Evolutionary conservation across 495 filamentous ascomycete species (phyloP), one percentile per base, ranked within the genome.

Genomic region (Podospora didyma): DNA sequence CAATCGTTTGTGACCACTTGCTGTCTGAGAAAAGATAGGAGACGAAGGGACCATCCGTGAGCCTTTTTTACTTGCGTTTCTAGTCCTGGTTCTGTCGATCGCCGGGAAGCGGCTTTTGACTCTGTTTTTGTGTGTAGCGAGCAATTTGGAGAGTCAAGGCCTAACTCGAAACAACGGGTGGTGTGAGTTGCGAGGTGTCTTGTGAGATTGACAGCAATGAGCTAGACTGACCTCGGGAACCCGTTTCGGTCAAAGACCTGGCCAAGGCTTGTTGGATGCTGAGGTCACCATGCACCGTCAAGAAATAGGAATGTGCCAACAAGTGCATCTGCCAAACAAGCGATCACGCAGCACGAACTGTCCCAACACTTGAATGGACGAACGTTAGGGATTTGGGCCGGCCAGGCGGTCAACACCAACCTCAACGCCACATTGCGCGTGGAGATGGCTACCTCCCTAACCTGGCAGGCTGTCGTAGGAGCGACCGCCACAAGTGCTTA

Each of bases 111-210:
- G 47, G 53, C 45, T 56, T 28, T 48, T n/a, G 17, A 14, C 26
- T 44, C 44, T 49, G 52, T 56, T 44, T 31, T 31, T 31, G 26
- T 31, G 26, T 31, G 39, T 14, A 16, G 39, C 45, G 31, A 23
- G 53, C 46, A 56, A 56, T 56, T 56, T 56, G 53, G 19, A 49
- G 45, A 17, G 26, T 57, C 46, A 57, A 57, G 47, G 54, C 54
- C 34, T 22, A 19, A 50, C 46, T 49, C 39, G 37, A 44, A 46
- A 57, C 35, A 57, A 26, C 42, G 20, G 22, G 26, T 42, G 39
- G 39, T 16, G n/a, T 14, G 34, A 37, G 16, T 10, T 7, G 34
- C 34, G 9, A 7, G 34, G 34, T 7, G 14, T n/a, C n/a, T 37
- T 7, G 34, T 37, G 14, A 37, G 34, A 14, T 17, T 14, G n/a